Evolutionary conservation across 2,329 filamentous ascomycete species (phyloP), one percentile per base, ranked within the genome.

Genomic region (Fusarium domesticum): DNA sequence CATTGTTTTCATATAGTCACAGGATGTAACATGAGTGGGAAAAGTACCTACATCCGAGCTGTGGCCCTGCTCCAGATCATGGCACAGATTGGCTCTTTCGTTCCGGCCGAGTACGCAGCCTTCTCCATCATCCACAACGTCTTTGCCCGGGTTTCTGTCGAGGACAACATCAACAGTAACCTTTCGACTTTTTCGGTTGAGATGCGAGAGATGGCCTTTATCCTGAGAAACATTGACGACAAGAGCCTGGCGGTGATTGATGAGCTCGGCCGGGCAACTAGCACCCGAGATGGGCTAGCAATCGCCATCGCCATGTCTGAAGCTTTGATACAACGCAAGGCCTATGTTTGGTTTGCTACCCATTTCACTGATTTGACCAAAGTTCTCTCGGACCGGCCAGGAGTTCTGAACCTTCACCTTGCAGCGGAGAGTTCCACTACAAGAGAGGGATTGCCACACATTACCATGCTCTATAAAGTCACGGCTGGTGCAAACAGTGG

Each of bases 21-120:
- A 0, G 92, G 93, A 4, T 95, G 89, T 64, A 98, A 98, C 58
- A 98, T 98, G 93, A 95, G 89, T 57, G 93, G 91, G 1, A 98
- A 97, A 65, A 95, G 87, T 52, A 98, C 91, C 0, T 97, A 96
- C 60, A 96, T 97, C 50, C 83, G 89, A 38, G 85, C 87, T 2
- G 75, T 95, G 18, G 88, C 92, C 0, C 71, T 98, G 23, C 81
- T 95, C 61, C 82, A 87, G 35, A 83, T 98, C 45, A 96, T 98
- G 90, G 89, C 89, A 1, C 93, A 98, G 59, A 83, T 96, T 39
- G 92, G 91, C 3, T 87, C 83, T 57, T 97, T 95, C 63, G 85
- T 97, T 1, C 93, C 93, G 0, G 92, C 90, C 0, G 75, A 84
- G 20, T 93, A 89, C 59, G 93, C 90, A 0, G 82, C 84, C 0